Percentiles rank a stretch among this genome's conserved stretches.
These are phyloP conservation scores for Alternaria consortialis DNA, from an alignment of 2,329 filamentous ascomycete genomes.

Conservation along the genomic window DNA sequence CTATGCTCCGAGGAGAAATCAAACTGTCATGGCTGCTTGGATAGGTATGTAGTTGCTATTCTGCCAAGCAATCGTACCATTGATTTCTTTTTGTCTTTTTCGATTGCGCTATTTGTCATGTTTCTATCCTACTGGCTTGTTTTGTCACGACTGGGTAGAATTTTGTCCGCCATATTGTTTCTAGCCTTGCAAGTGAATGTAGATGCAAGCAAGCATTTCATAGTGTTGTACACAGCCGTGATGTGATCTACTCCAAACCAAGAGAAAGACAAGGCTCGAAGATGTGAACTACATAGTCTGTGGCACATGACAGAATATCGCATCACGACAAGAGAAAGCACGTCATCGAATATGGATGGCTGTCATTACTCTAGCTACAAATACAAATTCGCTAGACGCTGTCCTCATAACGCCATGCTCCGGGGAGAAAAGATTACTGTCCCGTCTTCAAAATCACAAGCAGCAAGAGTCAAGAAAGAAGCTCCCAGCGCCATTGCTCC, in stretches of 20 bases:
- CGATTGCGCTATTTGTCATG: not conserved
- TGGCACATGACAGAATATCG: not conserved
- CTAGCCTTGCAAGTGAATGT: not conserved
- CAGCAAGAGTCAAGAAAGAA: not conserved
- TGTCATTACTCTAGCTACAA: conserved; percentile 14
- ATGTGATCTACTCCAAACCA: too few species aligned
- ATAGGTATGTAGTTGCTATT: not conserved
- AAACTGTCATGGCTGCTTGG: not conserved
- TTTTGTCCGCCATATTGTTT: not conserved
- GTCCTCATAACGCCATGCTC: conserved; percentile 12
- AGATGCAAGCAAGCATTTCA: too few species aligned
- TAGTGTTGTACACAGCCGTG: too few species aligned
- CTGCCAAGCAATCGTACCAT: not conserved
- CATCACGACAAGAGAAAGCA: not conserved
- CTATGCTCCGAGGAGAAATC: not conserved
- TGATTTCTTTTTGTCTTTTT: not conserved
- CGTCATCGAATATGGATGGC: not conserved
- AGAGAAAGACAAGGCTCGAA: too few species aligned
- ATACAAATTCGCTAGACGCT: conserved; percentile 2
- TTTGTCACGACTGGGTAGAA: not conserved
- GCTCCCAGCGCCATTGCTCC: not conserved
- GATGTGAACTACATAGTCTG: too few species aligned
- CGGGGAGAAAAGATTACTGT: conserved; percentile 3
- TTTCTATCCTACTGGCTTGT: not conserved
- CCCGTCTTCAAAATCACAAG: not conserved